phyloP scores from a whole-genome alignment of 2,329 filamentous ascomycete species.

The Aspergillus pseudonomiae region DNA sequence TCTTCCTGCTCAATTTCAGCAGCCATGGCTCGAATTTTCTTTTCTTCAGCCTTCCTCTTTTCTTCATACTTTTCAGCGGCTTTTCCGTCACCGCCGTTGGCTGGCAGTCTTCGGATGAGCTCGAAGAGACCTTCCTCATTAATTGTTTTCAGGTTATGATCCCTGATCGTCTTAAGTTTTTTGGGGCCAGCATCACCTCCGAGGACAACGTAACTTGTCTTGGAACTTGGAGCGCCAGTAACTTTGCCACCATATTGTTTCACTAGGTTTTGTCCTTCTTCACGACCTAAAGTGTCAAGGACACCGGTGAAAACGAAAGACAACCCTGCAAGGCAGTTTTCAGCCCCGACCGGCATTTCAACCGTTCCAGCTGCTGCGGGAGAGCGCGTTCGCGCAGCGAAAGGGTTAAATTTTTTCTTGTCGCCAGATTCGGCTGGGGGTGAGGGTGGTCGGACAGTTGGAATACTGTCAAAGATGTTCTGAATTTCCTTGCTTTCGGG shows the following conservation, averaged over 20 bases:
- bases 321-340: slow-evolving; percentile 87
- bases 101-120: slow-evolving; percentile 77
- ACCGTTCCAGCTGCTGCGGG: slow-evolving; percentile 65
- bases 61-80: slow-evolving; percentile 83
- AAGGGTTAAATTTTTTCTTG: slow-evolving; percentile 73
- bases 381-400: slow-evolving; percentile 63
- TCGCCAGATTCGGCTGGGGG: slow-evolving; percentile 73
- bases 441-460: slow-evolving; percentile 78
- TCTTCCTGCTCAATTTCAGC: slow-evolving; percentile 86
- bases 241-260: slow-evolving; percentile 95
- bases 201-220: slow-evolving; percentile 91
- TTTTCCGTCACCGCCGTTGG: slow-evolving; percentile 83
- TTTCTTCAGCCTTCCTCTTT: slow-evolving; percentile 82
- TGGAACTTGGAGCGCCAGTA: slow-evolving; percentile 80
- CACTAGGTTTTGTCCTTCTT: slow-evolving; percentile 81
- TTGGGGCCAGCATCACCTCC: slow-evolving; percentile 90
- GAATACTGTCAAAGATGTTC: slow-evolving; percentile 85
- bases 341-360: slow-evolving; percentile 79
- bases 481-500: slow-evolving; percentile 74
- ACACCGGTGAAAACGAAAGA: slow-evolving; percentile 96
- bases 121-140: slow-evolving; percentile 90
- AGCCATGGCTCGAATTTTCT: slow-evolving; percentile 78
- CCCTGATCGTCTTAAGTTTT: slow-evolving; percentile 83
- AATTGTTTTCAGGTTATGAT: slow-evolving; percentile 83
- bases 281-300: slow-evolving; percentile 75